Conservation (phyloP, 345 rosid genomes). For the Arabis hirsuta region DNA sequence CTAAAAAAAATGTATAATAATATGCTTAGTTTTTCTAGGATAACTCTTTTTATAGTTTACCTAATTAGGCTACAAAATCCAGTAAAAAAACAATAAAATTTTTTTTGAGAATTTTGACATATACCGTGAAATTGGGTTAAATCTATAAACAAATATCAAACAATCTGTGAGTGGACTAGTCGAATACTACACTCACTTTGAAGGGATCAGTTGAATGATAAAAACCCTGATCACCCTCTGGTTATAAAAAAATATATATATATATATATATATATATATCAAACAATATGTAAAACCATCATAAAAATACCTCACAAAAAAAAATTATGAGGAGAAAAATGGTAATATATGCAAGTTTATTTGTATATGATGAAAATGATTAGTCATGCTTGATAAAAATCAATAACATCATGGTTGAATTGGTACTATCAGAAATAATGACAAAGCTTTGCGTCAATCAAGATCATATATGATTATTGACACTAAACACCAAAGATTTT, state of each 20-base stretch:
- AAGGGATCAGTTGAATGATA: too few relatives aligned
- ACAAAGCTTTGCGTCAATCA: conserved; percentile 34
- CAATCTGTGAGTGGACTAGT: background rate
- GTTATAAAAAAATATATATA: too few relatives aligned
- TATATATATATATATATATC: background rate
- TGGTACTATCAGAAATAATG: conserved; percentile 9
- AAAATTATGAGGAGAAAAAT: background rate
- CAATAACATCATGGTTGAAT: conserved; percentile 23
- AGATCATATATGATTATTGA: conserved; percentile 27
- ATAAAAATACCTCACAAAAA: background rate
- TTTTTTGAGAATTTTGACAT: background rate
- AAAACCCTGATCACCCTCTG: too few relatives aligned
- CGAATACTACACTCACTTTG: too few relatives aligned
- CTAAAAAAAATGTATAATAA: too few relatives aligned
- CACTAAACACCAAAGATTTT: conserved; percentile 38
- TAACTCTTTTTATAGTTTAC: background rate
- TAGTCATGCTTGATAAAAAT: background rate
- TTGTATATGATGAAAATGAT: conserved; percentile 13
- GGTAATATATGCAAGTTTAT: conserved; percentile 1
- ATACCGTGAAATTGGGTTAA: too few relatives aligned
- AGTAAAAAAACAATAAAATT: background rate
- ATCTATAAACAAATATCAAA: background rate
- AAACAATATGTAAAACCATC: background rate
- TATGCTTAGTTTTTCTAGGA: background rate
- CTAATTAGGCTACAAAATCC: background rate